Percentiles rank a stretch among this genome's conserved stretches.
Evolutionary conservation across 139 green algal genomes (phyloP).

Genomic region (Asterochloris erici): DNA sequence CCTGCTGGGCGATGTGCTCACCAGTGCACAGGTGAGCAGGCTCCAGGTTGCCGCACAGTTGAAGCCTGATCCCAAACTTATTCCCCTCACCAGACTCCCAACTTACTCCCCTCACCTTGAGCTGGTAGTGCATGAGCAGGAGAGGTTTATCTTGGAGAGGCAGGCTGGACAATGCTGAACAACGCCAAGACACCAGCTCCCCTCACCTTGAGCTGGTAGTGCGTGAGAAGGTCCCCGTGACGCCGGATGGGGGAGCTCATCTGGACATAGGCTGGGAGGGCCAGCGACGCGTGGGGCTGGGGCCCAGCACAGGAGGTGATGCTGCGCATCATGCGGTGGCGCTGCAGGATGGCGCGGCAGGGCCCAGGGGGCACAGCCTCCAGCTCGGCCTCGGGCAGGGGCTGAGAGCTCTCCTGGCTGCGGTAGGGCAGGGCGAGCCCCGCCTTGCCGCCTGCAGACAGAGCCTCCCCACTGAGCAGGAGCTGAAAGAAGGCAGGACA

Average conservation of each 20-base stretch:
- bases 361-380: constrained; percentile 51
- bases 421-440: constrained; percentile 76
- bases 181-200: not conserved
- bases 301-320: constrained; percentile 23
- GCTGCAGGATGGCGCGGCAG: constrained; percentile 50
- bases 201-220: constrained; percentile 74
- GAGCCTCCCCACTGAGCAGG: not conserved
- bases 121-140: constrained; percentile 76
- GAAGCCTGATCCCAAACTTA: constrained; percentile 1
- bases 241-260: constrained; percentile 75
- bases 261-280: constrained; percentile 75
- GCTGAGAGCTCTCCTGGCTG: constrained; percentile 33
- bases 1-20: constrained; percentile 5
- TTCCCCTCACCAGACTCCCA: not conserved
- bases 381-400: constrained; percentile 37
- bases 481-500: not conserved
- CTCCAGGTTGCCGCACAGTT: not conserved
- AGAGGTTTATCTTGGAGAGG: constrained; percentile 12
- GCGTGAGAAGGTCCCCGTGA: constrained; percentile 76
- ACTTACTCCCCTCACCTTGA: constrained; percentile 47
- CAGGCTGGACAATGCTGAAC: no score
- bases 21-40: not conserved
- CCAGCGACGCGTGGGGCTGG: constrained; percentile 60
- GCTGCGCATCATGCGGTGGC: constrained; percentile 70
- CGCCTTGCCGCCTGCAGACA: constrained; percentile 31